Evolutionary conservation across 108 stramenopile species (phyloP), one percentile per base, ranked within the genome.

Genomic region (Pseudonitzschia multiseries): DNA sequence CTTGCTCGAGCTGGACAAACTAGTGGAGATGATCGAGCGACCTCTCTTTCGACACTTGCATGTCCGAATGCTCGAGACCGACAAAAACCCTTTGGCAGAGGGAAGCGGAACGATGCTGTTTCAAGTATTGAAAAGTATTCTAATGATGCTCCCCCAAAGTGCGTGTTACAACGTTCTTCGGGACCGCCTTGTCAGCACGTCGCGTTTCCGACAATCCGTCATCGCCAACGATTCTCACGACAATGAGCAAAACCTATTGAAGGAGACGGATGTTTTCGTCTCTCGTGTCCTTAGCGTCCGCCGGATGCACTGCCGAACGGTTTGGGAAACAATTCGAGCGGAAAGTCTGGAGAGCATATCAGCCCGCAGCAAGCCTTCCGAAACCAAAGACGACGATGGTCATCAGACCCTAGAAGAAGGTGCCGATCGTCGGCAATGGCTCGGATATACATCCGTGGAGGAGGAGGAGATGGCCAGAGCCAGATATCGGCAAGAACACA

Each of bases 91-190:
- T 1, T 31, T 71, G 42, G 68, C 72, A 33, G 93, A 94, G 74
- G 93, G 91, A 52, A 92, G 89, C 61, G 93, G 93, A 0, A 84
- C 89, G 4, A 94, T 94, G 93, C 73, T 94, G 28, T 94, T 92
- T 72, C 86, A 82, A 41, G 76, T 81, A 1, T 71, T 94, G 44
- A 88, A 86, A 64, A 79, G 83, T 2, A 72, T 94, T 17, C 71
- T 92, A 50, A 94, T 94, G 93, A 76, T 92, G 10, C 62, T 94
- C 5, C 93, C 93, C 4, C 91, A 92, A 69, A 91, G 91, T 69
- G 90, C 91, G 40, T 88, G 86, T 64, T 94, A 91, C 73, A 76
- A 75, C 59, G 80, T 92, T 15, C 79, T 94, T 46, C 81, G 83
- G 28, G 85, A 87, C 76, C 85, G 93, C 0, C 73, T 94, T 48